These are phyloP conservation scores for Zygosaccharomyces siamensis DNA, from an alignment of 805 yeast species.

Conservation along the genomic window DNA sequence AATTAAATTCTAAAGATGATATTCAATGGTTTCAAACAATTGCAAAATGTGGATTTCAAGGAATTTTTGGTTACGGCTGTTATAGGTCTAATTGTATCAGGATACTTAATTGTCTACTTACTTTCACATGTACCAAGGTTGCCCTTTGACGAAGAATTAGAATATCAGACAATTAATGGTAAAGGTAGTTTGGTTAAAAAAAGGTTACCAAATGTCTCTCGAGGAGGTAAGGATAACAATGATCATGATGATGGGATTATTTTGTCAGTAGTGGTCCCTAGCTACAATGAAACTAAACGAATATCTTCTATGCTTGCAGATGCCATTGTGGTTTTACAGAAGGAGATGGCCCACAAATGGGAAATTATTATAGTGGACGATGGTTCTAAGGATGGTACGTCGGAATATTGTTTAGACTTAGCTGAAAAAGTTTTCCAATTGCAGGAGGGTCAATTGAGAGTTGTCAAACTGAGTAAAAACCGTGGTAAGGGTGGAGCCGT, in stretches of 20 bases:
- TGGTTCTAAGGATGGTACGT: constrained; percentile 81
- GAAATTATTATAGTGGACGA: constrained; percentile 90
- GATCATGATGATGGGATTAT: constrained; percentile 39
- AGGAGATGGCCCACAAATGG: constrained; percentile 31
- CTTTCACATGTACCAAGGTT: constrained; percentile 63
- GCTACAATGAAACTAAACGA: constrained; percentile 79
- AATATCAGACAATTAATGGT: constrained; percentile 47
- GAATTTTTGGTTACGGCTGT: constrained; percentile 11
- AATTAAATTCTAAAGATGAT: constrained; percentile 4
- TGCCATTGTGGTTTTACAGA: constrained; percentile 49
- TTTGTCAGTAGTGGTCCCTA: constrained; percentile 84
- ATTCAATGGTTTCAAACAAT: constrained; percentile 1
- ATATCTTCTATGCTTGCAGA: constrained; percentile 69
- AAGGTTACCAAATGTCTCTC: constrained; percentile 23
- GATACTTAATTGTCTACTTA: constrained; percentile 41
- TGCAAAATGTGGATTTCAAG: constrained; percentile 13
- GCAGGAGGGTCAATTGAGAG: constrained; percentile 58
- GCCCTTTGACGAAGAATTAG: constrained; percentile 49
- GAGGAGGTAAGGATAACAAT: constrained; percentile 1
- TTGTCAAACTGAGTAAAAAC: constrained; percentile 63
- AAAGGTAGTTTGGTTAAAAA: constrained; percentile 30
- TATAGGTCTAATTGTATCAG: constrained; percentile 13
- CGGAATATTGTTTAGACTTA: constrained; percentile 62
- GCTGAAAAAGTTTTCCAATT: constrained; percentile 43
- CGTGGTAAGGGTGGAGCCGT: constrained; percentile 98